A percentile compares a stretch with the other conserved stretches of the same genome.
Evolutionary conservation across 1,139 yeast species (phyloP).

Genomic region (Kodamaea anthophila): DNA sequence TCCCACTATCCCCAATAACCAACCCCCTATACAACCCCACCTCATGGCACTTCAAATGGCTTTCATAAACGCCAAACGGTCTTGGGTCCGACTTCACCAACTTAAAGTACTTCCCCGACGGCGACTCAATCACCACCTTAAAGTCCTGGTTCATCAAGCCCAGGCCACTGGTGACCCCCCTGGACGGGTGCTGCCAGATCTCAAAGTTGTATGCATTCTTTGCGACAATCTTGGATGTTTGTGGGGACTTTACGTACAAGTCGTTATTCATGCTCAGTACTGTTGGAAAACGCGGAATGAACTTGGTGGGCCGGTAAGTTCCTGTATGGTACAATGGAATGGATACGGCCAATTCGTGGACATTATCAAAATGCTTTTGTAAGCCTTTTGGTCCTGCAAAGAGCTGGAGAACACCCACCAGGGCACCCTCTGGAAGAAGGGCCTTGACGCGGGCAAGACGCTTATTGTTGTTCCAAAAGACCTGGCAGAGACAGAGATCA

Average conservation of each 20-base stretch:
- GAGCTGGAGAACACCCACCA: slow-evolving; percentile 68
- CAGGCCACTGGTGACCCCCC: slow-evolving; percentile 38
- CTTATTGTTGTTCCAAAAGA: slow-evolving; percentile 59
- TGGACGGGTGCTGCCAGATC: slow-evolving; percentile 58
- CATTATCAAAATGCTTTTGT: slow-evolving; percentile 52
- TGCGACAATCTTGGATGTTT: slow-evolving; percentile 52
- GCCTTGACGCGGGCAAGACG: slow-evolving; percentile 79
- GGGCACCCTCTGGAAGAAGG: slow-evolving; percentile 59
- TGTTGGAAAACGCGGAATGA: slow-evolving; percentile 71
- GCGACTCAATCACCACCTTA: slow-evolving; percentile 71
- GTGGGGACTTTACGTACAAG: slow-evolving; percentile 80
- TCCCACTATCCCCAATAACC: slow-evolving; percentile 71
- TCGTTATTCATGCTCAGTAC: slow-evolving; percentile 67
- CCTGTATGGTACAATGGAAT: slow-evolving; percentile 79
- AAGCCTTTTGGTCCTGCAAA: slow-evolving; percentile 67
- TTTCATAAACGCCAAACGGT: slow-evolving; percentile 53
- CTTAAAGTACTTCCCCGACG: slow-evolving; percentile 72
- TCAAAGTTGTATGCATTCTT: slow-evolving; percentile 61
- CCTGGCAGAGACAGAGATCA: slow-evolving; percentile 65
- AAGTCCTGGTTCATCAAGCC: slow-evolving; percentile 38
- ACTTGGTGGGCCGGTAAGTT: slow-evolving; percentile 44
- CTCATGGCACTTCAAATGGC: slow-evolving; percentile 57
- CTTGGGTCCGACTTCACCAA: slow-evolving; percentile 44
- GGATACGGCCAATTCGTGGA: slow-evolving; percentile 68
- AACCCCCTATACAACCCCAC: slow-evolving; percentile 79